Evolutionary conservation across 2,329 filamentous ascomycete genomes (phyloP).

Genomic region (Aspergillus nomiae): DNA sequence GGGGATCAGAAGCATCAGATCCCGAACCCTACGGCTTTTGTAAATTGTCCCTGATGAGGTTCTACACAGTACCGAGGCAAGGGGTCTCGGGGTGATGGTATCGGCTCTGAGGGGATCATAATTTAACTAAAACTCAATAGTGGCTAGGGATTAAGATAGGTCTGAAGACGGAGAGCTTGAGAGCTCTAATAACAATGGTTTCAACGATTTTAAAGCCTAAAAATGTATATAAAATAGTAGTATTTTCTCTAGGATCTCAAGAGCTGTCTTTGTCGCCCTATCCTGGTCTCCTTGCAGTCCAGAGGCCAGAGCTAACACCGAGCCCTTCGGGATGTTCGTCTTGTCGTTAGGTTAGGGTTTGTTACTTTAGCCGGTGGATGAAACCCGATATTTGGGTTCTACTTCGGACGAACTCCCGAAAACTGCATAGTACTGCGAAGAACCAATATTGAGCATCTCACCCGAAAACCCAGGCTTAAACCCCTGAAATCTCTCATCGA

Average conservation of each 20-base stretch:
- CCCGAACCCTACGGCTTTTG: background rate
- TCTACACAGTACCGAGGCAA: background rate
- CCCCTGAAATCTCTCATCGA: background rate
- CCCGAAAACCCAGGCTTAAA: background rate
- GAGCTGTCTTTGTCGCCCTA: no score
- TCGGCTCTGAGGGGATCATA: no score
- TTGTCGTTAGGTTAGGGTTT: background rate
- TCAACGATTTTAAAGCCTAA: no score
- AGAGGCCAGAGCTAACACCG: no score
- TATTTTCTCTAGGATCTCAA: no score
- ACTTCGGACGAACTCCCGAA: background rate
- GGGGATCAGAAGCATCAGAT: background rate
- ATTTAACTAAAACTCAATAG: no score
- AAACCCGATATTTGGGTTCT: background rate
- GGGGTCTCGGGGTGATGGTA: background rate
- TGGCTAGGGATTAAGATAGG: no score
- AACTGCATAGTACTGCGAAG: background rate
- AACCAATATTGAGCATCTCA: background rate
- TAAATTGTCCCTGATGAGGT: background rate
- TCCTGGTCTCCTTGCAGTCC: no score
- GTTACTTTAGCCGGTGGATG: background rate
- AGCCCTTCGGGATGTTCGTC: background rate
- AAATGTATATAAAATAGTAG: no score
- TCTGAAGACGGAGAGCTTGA: no score
- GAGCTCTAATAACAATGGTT: no score